Conservation (phyloP, 768 basidiomycete genomes). For the Suillus subalutaceus region DNA sequence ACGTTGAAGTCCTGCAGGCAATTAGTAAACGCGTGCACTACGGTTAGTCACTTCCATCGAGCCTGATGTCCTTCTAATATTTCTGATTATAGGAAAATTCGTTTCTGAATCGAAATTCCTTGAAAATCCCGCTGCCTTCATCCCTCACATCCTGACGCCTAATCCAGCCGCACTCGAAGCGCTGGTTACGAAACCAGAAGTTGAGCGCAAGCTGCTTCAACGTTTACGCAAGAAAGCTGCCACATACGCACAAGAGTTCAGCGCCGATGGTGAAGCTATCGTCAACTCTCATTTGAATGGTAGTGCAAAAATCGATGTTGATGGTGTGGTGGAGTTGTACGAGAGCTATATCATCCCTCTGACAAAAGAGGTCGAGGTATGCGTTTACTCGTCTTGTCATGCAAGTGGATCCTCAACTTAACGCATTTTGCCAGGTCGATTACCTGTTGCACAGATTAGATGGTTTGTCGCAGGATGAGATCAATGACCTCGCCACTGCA, state of each 20-base stretch:
- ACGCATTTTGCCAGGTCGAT: slow-evolving; percentile 65
- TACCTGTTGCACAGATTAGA: slow-evolving; percentile 92
- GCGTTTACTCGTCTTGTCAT: slow-evolving; percentile 23
- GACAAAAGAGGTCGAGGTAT: slow-evolving; percentile 97
- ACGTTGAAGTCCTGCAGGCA: slow-evolving; percentile 97
- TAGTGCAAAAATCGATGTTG: slow-evolving; percentile 82
- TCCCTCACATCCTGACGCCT: slow-evolving; percentile 86
- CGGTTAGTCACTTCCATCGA: slow-evolving; percentile 52
- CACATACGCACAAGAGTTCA: slow-evolving; percentile 83
- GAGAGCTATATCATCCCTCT: slow-evolving; percentile 95
- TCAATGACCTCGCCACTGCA: slow-evolving; percentile 57
- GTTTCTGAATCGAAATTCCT: slow-evolving; percentile 97
- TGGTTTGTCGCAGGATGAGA: slow-evolving; percentile 79
- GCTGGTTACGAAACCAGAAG: slow-evolving; percentile 96
- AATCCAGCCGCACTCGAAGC: slow-evolving; percentile 79
- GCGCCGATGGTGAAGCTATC: slow-evolving; percentile 60
- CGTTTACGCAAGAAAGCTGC: slow-evolving; percentile 85
- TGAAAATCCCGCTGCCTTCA: slow-evolving; percentile 82
- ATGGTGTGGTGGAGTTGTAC: slow-evolving; percentile 91
- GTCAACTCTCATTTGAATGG: slow-evolving; percentile 34
- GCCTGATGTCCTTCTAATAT: slow-evolving; percentile 10
- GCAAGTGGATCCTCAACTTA: background rate
- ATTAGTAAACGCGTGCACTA: slow-evolving; percentile 98
- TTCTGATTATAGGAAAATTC: slow-evolving; percentile 78
- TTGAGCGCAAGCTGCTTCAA: slow-evolving; percentile 82